These are phyloP conservation scores for Nigrospora osmanthi DNA, from an alignment of 2,329 filamentous ascomycete genomes.

Conservation along the genomic window DNA sequence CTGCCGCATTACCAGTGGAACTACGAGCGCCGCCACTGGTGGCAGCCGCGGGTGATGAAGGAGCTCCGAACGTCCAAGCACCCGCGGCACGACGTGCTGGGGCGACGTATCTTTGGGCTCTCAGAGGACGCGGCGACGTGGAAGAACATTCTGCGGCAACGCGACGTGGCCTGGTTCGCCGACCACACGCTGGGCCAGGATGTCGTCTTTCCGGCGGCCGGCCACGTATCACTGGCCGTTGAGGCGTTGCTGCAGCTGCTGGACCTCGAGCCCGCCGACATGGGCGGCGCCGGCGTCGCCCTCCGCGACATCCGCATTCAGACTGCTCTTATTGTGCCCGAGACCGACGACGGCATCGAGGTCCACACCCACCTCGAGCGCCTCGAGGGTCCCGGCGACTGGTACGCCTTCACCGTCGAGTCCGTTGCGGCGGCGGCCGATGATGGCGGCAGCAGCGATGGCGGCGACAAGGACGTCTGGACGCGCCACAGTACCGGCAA, in stretches of 20 bases:
- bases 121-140: constrained; percentile 4
- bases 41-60: constrained; percentile 11
- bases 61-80: constrained; percentile 12
- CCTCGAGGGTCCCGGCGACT: background rate
- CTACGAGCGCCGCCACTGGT: constrained; percentile 12
- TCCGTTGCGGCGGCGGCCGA: constrained; percentile 2
- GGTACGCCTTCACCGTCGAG: constrained; percentile 9
- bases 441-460: no score
- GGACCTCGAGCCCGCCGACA: constrained; percentile 1
- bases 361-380: background rate
- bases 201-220: constrained; percentile 27
- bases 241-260: constrained; percentile 23
- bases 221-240: constrained; percentile 26
- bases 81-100: constrained; percentile 17
- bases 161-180: constrained; percentile 26
- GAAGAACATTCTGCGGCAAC: constrained; percentile 20
- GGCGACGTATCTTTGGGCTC: constrained; percentile 2
- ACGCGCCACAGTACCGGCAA: constrained; percentile 6
- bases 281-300: constrained; percentile 2
- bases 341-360: constrained; percentile 1
- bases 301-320: constrained; percentile 14
- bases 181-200: constrained; percentile 23
- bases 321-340: constrained; percentile 13
- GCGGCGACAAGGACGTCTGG: constrained; percentile 4
- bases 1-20: constrained; percentile 21